Evolutionary conservation across 257 asterid genomes (phyloP).

Genomic region (Capsicum baccatum): DNA sequence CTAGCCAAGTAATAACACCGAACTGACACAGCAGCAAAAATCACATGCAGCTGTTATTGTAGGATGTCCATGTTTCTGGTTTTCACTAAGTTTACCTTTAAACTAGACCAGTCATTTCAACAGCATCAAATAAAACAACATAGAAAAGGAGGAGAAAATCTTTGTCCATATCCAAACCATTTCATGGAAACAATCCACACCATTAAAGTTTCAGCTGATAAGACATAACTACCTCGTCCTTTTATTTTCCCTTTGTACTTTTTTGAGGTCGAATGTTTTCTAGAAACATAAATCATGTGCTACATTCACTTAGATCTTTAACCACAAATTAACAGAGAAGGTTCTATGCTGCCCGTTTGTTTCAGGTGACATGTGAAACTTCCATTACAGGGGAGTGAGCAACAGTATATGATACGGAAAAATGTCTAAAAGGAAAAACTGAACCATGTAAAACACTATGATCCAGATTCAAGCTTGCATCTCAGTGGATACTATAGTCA

Average conservation of each 20-base stretch:
- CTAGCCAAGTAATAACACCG: neutral
- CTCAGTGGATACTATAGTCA: neutral
- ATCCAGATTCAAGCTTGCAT: neutral
- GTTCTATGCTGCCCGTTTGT: neutral
- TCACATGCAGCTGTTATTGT: neutral
- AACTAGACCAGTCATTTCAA: neutral
- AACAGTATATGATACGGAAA: neutral
- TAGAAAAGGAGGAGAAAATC: neutral
- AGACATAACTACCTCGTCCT: neutral
- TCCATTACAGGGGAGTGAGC: neutral
- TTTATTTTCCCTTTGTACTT: neutral
- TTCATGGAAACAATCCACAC: neutral
- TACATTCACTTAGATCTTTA: neutral
- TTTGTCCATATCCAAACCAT: neutral
- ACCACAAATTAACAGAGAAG: neutral
- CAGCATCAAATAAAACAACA: neutral
- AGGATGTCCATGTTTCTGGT: neutral
- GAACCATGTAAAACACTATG: constrained; percentile 1
- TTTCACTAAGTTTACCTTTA: neutral
- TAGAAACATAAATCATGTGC: constrained; percentile 16
- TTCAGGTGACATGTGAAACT: neutral
- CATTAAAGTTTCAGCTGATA: neutral
- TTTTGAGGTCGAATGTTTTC: neutral
- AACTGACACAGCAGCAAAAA: constrained; percentile 21
- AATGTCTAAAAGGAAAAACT: neutral